These are phyloP conservation scores for Colletotrichum shisoi DNA, from an alignment of 2,329 filamentous ascomycete species.

Conservation along the genomic window DNA sequence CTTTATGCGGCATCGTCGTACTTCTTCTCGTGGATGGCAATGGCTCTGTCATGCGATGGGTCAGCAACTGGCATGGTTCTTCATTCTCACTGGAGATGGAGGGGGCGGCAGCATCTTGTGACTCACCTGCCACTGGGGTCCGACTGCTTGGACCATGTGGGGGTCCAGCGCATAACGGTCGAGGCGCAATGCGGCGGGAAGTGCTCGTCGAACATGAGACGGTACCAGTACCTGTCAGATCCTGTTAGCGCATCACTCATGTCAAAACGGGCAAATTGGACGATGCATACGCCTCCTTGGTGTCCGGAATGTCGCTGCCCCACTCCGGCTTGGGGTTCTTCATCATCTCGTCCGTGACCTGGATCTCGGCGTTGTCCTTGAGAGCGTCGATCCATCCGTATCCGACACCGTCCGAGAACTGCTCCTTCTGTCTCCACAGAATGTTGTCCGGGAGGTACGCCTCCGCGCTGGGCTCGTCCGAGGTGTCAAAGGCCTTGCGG, in stretches of 20 bases:
- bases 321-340: slow-evolving; percentile 97
- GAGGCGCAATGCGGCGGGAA: slow-evolving; percentile 91
- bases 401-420: slow-evolving; percentile 97
- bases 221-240: slow-evolving; percentile 84
- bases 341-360: slow-evolving; percentile 97
- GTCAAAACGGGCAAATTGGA: slow-evolving; percentile 13
- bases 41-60: slow-evolving; percentile 64
- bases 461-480: slow-evolving; percentile 78
- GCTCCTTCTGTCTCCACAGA: slow-evolving; percentile 98
- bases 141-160: slow-evolving; percentile 95
- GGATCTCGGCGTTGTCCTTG: slow-evolving; percentile 89
- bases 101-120: slow-evolving; percentile 13
- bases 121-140: slow-evolving; percentile 90
- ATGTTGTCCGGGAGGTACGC: slow-evolving; percentile 97
- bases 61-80: slow-evolving; percentile 23
- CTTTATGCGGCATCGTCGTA: slow-evolving; percentile 64
- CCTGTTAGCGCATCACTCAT: slow-evolving; percentile 42
- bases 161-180: slow-evolving; percentile 96
- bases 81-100: not conserved
- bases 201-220: slow-evolving; percentile 98
- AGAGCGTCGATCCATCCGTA: slow-evolving; percentile 99
- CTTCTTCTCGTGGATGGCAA: slow-evolving; percentile 77
- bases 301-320: slow-evolving; percentile 90
- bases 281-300: slow-evolving; percentile 81
- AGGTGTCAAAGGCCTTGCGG: slow-evolving; percentile 95